These are phyloP conservation scores for Pleurotus eryngii DNA, from an alignment of 768 basidiomycete species.

Conservation along the genomic window DNA sequence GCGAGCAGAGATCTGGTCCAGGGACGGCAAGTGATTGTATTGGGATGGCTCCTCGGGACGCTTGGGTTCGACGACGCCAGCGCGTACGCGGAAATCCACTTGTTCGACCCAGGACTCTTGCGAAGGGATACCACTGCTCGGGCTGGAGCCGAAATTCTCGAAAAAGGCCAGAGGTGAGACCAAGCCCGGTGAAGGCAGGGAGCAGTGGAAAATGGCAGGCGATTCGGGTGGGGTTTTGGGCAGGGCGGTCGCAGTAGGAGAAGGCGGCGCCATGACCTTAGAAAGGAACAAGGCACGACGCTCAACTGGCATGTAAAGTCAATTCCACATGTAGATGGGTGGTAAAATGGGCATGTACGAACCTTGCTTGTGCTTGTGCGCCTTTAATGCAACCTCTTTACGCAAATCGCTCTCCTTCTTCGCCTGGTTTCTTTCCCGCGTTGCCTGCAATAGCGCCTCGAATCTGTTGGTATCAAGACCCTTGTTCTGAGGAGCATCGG, in stretches of 20 bases:
- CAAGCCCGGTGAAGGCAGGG: constrained; percentile 65
- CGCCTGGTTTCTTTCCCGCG: constrained; percentile 51
- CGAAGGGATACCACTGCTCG: constrained; percentile 19
- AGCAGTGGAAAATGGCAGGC: constrained; percentile 65
- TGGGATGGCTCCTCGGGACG: constrained; percentile 10
- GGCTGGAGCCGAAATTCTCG: constrained; percentile 42
- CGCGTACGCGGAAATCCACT: constrained; percentile 54
- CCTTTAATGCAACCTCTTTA: constrained; percentile 71
- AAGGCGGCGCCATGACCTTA: constrained; percentile 66
- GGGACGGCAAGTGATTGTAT: constrained; percentile 50
- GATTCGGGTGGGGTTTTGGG: constrained; percentile 71
- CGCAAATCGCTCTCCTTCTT: constrained; percentile 59
- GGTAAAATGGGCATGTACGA: constrained; percentile 20
- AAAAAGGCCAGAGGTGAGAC: constrained; percentile 60
- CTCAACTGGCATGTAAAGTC: constrained; percentile 42
- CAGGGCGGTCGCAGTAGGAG: constrained; percentile 50
- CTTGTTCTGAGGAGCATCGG: constrained; percentile 32
- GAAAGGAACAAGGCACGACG: constrained; percentile 74
- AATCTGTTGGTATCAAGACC: constrained; percentile 66
- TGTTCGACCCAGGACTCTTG: constrained; percentile 60
- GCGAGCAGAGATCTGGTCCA: constrained; percentile 74
- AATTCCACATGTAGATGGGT: neutral
- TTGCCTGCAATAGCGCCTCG: constrained; percentile 57
- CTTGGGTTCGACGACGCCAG: constrained; percentile 18
- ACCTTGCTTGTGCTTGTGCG: constrained; percentile 75